These are phyloP conservation scores for Naganishia cerealis DNA, from an alignment of 1,284 basidiomycete genomes.

Conservation along the genomic window DNA sequence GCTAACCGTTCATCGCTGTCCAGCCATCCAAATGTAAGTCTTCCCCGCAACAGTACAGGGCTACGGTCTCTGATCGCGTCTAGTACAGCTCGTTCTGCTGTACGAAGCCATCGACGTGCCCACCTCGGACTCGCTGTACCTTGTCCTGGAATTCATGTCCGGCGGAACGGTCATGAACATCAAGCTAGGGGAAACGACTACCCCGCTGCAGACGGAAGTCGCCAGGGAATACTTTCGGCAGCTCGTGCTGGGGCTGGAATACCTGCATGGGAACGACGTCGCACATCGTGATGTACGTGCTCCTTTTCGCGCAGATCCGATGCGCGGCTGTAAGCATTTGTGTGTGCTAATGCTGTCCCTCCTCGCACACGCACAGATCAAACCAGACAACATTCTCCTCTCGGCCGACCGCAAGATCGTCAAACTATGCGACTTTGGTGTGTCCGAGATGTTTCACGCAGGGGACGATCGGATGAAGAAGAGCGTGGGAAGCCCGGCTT, in stretches of 20 bases:
- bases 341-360: background rate
- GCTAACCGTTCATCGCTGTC: background rate
- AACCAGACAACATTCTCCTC: conserved; percentile 60
- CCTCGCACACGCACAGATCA: conserved; percentile 49
- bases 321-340: background rate
- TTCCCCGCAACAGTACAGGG: conserved; percentile 14
- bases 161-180: conserved; percentile 59
- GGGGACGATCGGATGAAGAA: conserved; percentile 56
- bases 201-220: conserved; percentile 46
- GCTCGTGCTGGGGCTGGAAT: conserved; percentile 58
- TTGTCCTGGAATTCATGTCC: conserved; percentile 58
- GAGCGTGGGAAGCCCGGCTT: conserved; percentile 59
- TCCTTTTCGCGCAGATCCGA: background rate
- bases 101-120: conserved; percentile 62
- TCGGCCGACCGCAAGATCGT: conserved; percentile 56
- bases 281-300: conserved; percentile 54
- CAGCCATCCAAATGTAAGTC: conserved; percentile 52
- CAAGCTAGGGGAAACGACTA: conserved; percentile 43
- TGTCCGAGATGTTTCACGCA: conserved; percentile 59
- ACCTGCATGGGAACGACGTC: conserved; percentile 60
- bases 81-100: conserved; percentile 57
- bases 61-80: conserved; percentile 43
- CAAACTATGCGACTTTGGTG: conserved; percentile 63
- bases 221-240: conserved; percentile 59
- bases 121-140: conserved; percentile 57